Base-by-base conservation (phyloP, 495 filamentous ascomycete species). In the Xylaria curta region DNA sequence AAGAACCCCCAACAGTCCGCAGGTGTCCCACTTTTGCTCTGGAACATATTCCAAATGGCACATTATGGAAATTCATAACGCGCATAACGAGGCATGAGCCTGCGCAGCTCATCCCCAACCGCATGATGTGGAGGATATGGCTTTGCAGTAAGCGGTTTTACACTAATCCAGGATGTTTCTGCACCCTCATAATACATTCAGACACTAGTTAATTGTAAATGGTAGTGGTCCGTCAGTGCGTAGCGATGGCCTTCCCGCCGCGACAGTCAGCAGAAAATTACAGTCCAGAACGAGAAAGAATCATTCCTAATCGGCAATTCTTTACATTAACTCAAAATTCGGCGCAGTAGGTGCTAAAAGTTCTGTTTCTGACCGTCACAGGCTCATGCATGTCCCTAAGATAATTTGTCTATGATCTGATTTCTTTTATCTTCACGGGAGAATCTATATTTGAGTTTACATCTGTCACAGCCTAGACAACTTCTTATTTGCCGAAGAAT, bases 241-340 rank as follows among this genome's bases (percentile, higher is more conserved):
- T 69, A 9, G 75, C 73, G 26, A 76, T 76, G 75, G 62, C 67
- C 15, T 75, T 46, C 17, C 75, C 75, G 13, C 73, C 70, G 0
- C 13, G 3, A 21, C 19, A 38, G n/a, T 4, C 33, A 12, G 17
- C 17, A 38, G 58, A 13, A 36, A 38, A 38, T 28, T 4, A 38
- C 31, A 21, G 9, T 8, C 5, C 7, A 21, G n/a, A 21, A 60
- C 31, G 58, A 60, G 58, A 60, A 38, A 8, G 33, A 36, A 9
- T 60, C 9, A 12, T n/a, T n/a, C 33, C 33, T 9, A 38, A 60
- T 38, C 2, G 3, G 8, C 31, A 21, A 21, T 38, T 33, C 38
- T 42, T 10, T 12, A 33, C 40, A 4, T 9, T 76, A 9, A 69
- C 60, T 21, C 73, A 76, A 44, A 73, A 73, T 31, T 76, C 75